These are phyloP conservation scores for Scorias spongiosa DNA, from an alignment of 2,329 filamentous ascomycete genomes.

Conservation along the genomic window DNA sequence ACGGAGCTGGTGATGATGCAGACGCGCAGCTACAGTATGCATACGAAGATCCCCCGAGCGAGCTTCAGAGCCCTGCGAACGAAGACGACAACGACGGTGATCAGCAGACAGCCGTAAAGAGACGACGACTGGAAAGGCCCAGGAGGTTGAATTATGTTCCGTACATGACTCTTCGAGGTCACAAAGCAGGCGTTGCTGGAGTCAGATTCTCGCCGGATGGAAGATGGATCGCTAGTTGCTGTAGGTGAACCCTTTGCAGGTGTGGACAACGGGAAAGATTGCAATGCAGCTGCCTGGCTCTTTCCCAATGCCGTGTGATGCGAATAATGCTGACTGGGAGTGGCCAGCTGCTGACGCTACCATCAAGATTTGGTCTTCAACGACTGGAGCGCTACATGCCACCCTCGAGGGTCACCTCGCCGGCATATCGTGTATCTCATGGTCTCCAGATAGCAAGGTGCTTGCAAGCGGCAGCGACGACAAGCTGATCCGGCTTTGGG, in stretches of 20 bases:
- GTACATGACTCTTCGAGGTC: constrained; percentile 58
- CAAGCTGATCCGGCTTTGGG: constrained; percentile 90
- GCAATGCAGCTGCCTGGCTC: neutral
- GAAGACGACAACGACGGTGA: constrained; percentile 4
- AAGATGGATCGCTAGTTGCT: constrained; percentile 75
- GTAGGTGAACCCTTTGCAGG: constrained; percentile 22
- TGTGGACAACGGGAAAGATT: neutral
- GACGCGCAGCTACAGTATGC: constrained; percentile 13
- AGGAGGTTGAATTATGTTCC: constrained; percentile 51
- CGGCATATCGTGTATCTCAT: constrained; percentile 83
- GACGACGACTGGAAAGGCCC: constrained; percentile 27
- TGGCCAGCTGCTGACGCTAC: constrained; percentile 61
- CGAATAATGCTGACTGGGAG: neutral
- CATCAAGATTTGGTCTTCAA: constrained; percentile 78
- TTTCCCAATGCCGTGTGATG: too few relatives aligned
- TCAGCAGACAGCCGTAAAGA: constrained; percentile 5
- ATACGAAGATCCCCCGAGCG: constrained; percentile 16
- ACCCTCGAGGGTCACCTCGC: constrained; percentile 88
- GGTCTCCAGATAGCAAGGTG: constrained; percentile 77
- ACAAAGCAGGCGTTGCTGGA: constrained; percentile 63
- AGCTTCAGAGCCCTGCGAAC: constrained; percentile 9
- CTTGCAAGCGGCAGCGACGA: constrained; percentile 89
- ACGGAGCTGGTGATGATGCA: neutral
- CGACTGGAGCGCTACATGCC: constrained; percentile 64
- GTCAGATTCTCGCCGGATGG: constrained; percentile 88